These are phyloP conservation scores for Suhomyces bribrorum DNA, from an alignment of 1,139 yeast genomes.

Conservation along the genomic window DNA sequence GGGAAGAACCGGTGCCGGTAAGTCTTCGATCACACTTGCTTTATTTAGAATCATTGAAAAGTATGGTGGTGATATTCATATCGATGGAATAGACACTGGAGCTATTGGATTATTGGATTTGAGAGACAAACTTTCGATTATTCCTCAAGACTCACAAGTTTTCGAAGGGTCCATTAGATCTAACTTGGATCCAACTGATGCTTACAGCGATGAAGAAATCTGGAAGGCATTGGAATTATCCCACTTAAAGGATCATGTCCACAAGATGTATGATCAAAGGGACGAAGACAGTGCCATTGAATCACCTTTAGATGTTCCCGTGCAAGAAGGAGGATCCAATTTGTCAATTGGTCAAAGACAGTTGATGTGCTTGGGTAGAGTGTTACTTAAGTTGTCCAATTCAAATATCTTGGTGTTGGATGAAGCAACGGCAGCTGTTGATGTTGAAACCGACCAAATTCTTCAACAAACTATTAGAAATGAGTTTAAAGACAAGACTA, in stretches of 20 bases:
- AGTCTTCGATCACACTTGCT: constrained; percentile 69
- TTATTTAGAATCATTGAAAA: constrained; percentile 80
- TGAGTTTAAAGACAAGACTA: constrained; percentile 85
- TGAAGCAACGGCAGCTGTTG: constrained; percentile 98
- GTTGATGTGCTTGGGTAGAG: constrained; percentile 87
- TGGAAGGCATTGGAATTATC: constrained; percentile 87
- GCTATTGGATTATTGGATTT: constrained; percentile 79
- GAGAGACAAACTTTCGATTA: constrained; percentile 82
- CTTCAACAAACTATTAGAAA: constrained; percentile 84
- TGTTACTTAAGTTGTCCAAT: constrained; percentile 61
- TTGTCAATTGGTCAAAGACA: constrained; percentile 91
- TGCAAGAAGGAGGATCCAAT: constrained; percentile 85
- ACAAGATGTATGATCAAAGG: constrained; percentile 51
- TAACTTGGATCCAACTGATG: constrained; percentile 82
- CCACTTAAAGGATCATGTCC: constrained; percentile 76
- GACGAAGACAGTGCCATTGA: constrained; percentile 28
- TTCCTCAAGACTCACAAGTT: constrained; percentile 97
- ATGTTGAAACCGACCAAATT: constrained; percentile 88
- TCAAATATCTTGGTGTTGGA: constrained; percentile 81
- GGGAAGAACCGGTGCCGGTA: constrained; percentile 88
- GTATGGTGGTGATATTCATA: constrained; percentile 63
- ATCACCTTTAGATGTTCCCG: constrained; percentile 60
- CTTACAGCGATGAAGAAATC: constrained; percentile 69
- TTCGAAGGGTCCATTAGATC: constrained; percentile 89
- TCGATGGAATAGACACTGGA: constrained; percentile 72